These are phyloP conservation scores for Cyberlindnera galapagoensis DNA, from an alignment of 805 yeast species.

Conservation along the genomic window DNA sequence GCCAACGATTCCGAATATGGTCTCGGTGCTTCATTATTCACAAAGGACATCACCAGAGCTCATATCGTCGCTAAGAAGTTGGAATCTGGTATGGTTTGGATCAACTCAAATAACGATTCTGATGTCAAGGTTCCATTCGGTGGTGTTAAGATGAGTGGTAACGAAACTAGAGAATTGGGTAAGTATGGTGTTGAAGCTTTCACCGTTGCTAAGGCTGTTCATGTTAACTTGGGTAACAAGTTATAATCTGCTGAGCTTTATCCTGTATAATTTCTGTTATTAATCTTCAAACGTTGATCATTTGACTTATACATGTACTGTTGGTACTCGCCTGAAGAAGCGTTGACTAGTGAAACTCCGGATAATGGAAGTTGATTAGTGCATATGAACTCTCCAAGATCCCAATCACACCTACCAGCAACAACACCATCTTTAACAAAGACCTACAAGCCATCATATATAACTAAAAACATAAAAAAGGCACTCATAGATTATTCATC, in stretches of 20 bases:
- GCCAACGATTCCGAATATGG: conserved; percentile 42
- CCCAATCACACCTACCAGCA: neutral
- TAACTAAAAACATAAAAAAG: neutral
- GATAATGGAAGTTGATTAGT: too few species aligned
- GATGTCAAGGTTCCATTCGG: conserved; percentile 60
- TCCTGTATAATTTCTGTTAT: neutral
- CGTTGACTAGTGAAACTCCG: too few species aligned
- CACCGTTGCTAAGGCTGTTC: conserved; percentile 62
- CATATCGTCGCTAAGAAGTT: conserved; percentile 34
- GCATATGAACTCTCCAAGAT: too few species aligned
- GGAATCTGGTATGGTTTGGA: conserved; percentile 48
- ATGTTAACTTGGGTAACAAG: conserved; percentile 51
- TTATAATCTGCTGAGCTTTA: conserved; percentile 8
- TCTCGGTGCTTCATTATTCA: conserved; percentile 41
- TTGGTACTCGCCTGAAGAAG: too few species aligned
- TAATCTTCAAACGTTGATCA: too few species aligned
- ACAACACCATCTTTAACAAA: neutral
- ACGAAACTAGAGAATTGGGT: conserved; percentile 59
- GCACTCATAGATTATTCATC: neutral
- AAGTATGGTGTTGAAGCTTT: conserved; percentile 56
- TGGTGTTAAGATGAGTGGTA: conserved; percentile 61
- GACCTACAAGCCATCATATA: neutral
- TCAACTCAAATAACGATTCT: conserved; percentile 52
- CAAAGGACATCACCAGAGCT: conserved; percentile 32
- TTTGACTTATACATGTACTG: too few species aligned